Percentiles rank a stretch among this genome's conserved stretches.
Evolutionary conservation across 164 flowering plant genomes (phyloP).

Genomic region (Aristolochia contorta): DNA sequence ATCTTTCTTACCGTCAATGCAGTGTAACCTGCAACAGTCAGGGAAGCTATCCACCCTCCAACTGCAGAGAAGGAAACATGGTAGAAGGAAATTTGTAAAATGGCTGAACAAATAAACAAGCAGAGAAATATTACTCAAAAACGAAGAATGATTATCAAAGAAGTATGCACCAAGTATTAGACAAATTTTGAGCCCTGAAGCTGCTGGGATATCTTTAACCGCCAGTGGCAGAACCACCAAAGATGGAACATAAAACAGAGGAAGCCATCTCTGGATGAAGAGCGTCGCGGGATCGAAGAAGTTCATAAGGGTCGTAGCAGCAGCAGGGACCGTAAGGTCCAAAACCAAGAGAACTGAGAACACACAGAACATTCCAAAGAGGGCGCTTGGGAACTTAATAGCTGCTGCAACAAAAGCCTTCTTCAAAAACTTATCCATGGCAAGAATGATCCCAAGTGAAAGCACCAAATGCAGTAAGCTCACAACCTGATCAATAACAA

Average conservation of each 20-base stretch:
- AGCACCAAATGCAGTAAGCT: conserved; percentile 56
- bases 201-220: conserved; percentile 81
- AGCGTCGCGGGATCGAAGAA: conserved; percentile 83
- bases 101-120: neutral
- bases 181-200: conserved; percentile 80
- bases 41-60: conserved; percentile 93
- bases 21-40: conserved; percentile 83
- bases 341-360: conserved; percentile 59
- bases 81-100: neutral
- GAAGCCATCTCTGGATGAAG: conserved; percentile 97
- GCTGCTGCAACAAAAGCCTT: conserved; percentile 67
- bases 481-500: conserved; percentile 33
- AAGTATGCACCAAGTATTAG: conserved; percentile 50
- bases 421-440: conserved; percentile 72
- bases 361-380: conserved; percentile 93
- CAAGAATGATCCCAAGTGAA: conserved; percentile 80
- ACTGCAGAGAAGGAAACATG: conserved; percentile 31
- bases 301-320: conserved; percentile 50
- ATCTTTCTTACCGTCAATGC: conserved; percentile 84
- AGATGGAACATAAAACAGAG: conserved; percentile 87
- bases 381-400: conserved; percentile 89
- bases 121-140: neutral
- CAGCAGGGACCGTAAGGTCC: conserved; percentile 53
- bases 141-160: neutral
- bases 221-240: conserved; percentile 88